Evolutionary conservation across 2,329 filamentous ascomycete species (phyloP).

Genomic region (Chaetomiaceae sp.): DNA sequence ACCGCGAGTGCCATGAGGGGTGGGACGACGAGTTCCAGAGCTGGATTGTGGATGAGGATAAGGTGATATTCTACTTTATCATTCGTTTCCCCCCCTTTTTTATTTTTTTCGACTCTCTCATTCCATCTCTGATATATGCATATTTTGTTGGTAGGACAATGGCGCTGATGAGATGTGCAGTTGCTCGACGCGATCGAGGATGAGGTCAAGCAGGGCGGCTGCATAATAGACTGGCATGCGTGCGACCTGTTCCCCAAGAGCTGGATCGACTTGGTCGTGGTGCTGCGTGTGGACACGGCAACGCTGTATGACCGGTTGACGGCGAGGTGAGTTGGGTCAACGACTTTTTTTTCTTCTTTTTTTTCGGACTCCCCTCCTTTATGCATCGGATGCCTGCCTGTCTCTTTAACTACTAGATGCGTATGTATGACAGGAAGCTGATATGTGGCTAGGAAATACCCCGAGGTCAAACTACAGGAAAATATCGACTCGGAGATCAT

Average conservation of each 20-base stretch:
- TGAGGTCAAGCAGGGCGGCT: slow-evolving; percentile 72
- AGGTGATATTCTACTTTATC: slow-evolving; percentile 49
- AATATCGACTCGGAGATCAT: slow-evolving; percentile 98
- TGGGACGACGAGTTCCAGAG: slow-evolving; percentile 81
- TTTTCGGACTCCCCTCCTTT: too few relatives aligned
- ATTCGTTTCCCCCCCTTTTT: slow-evolving; percentile 6
- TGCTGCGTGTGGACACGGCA: slow-evolving; percentile 75
- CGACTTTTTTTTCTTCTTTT: not conserved
- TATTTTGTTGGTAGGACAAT: not conserved
- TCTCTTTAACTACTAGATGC: too few relatives aligned
- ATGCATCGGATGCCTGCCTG: too few relatives aligned
- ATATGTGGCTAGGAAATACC: slow-evolving; percentile 63
- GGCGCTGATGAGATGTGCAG: too few relatives aligned
- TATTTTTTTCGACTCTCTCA: not conserved
- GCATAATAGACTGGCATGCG: slow-evolving; percentile 95
- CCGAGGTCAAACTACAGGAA: slow-evolving; percentile 84
- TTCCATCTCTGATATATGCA: not conserved
- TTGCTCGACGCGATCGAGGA: slow-evolving; percentile 86
- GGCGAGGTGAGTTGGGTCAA: slow-evolving; percentile 51
- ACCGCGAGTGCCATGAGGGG: slow-evolving; percentile 79
- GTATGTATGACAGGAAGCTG: too few relatives aligned
- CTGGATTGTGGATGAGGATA: slow-evolving; percentile 96
- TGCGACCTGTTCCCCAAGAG: slow-evolving; percentile 91
- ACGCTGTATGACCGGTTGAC: slow-evolving; percentile 80
- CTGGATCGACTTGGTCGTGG: slow-evolving; percentile 93